Conservation (phyloP, 148 eudicot species). For the Rhododendron henanense region DNA sequence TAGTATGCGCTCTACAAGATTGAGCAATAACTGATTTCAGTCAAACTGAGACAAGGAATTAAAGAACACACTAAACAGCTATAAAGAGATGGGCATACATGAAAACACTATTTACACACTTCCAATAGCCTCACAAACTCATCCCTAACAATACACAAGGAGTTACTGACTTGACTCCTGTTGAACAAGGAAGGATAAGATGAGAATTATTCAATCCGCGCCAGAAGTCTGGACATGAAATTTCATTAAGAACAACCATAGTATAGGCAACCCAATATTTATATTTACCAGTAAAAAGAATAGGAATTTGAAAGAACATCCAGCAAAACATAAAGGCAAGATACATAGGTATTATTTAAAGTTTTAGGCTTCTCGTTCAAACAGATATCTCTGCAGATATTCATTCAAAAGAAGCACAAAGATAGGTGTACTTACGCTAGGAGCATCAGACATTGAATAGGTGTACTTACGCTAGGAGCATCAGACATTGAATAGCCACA, state of each 20-base stretch:
- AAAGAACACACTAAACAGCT: neutral
- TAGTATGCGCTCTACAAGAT: neutral
- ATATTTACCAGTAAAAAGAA: neutral
- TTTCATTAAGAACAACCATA: neutral
- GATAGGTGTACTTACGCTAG: constrained; percentile 52
- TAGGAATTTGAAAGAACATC: neutral
- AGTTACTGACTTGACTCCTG: neutral
- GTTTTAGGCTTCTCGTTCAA: constrained; percentile 5
- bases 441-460: constrained; percentile 72
- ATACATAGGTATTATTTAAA: neutral
- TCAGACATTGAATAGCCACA: constrained; percentile 90
- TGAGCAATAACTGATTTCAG: neutral
- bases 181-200: neutral
- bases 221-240: neutral
- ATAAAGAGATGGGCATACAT: neutral
- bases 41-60: neutral
- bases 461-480: constrained; percentile 74
- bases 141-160: neutral
- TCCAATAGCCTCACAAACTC: constrained; percentile 1
- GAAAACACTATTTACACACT: neutral
- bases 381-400: neutral
- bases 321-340: neutral
- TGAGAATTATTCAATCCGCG: neutral
- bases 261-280: neutral
- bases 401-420: constrained; percentile 6